A percentile compares a stretch with the other conserved stretches of the same genome.
Evolutionary conservation across 352 stramenopile genomes (phyloP).

Genomic region (Plasmopara muralis): DNA sequence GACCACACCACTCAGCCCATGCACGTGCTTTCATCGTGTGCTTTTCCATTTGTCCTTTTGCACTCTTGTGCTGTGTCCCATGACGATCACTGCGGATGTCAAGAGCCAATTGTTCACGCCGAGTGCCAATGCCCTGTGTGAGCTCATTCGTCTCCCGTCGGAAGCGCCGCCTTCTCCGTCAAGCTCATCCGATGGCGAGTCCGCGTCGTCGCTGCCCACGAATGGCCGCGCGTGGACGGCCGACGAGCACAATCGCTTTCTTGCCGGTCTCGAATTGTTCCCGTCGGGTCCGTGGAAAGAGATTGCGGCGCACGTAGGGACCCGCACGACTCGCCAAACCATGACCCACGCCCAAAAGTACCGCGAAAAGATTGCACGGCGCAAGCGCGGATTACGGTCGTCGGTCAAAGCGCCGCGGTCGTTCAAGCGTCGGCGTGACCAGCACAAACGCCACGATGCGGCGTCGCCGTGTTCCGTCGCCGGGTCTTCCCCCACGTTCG

Average conservation of each 20-base stretch:
- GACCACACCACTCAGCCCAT: conserved; percentile 2
- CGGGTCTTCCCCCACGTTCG: conserved; percentile 1
- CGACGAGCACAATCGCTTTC: conserved; percentile 54
- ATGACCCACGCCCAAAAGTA: conserved; percentile 63
- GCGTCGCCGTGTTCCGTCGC: conserved; percentile 23
- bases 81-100: conserved; percentile 45
- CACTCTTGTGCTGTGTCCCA: background rate
- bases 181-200: conserved; percentile 8
- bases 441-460: conserved; percentile 7
- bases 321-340: conserved; percentile 48
- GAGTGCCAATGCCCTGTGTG: conserved; percentile 4
- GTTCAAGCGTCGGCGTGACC: conserved; percentile 23
- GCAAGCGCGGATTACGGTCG: conserved; percentile 37
- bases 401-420: conserved; percentile 24
- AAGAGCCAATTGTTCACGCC: conserved; percentile 41
- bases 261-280: conserved; percentile 54
- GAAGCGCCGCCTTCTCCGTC: conserved; percentile 13
- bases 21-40: background rate
- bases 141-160: conserved; percentile 33
- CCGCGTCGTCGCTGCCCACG: conserved; percentile 15
- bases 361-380: conserved; percentile 45
- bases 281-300: conserved; percentile 57
- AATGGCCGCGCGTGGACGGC: conserved; percentile 36
- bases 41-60: background rate
- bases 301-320: conserved; percentile 46